Evolutionary conservation across 108 stramenopile species (phyloP).

Genomic region (Nannochloropsis granulata): DNA sequence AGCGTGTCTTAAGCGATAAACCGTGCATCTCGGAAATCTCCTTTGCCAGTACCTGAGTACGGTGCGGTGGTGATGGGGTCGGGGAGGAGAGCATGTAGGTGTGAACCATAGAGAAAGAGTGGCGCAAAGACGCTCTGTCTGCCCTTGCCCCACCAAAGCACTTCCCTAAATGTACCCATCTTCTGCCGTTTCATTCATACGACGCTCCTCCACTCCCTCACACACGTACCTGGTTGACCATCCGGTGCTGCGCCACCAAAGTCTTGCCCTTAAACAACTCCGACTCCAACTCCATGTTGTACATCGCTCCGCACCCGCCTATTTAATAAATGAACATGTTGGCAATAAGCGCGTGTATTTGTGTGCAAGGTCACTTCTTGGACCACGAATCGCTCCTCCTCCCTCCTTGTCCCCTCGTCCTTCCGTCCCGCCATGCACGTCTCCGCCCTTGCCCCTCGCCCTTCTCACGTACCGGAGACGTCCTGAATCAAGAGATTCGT

Average conservation of each 20-base stretch:
- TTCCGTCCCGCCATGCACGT: background rate
- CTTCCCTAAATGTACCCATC: too few species aligned
- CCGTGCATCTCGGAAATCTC: slow-evolving; percentile 39
- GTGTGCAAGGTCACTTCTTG: background rate
- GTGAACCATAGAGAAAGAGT: too few species aligned
- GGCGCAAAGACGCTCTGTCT: too few species aligned
- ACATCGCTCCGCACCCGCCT: slow-evolving; percentile 36
- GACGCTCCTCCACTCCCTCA: background rate
- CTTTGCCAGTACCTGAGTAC: slow-evolving; percentile 1
- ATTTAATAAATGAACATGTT: background rate
- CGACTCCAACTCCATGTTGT: slow-evolving; percentile 31
- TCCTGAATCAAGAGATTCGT: background rate
- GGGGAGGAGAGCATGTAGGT: too few species aligned
- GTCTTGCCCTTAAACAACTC: slow-evolving; percentile 27
- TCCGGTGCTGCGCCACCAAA: slow-evolving; percentile 28
- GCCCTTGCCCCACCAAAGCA: too few species aligned
- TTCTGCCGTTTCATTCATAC: too few species aligned
- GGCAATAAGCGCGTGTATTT: background rate
- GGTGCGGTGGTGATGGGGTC: background rate
- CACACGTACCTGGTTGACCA: slow-evolving; percentile 19
- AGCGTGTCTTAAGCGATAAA: slow-evolving; percentile 16
- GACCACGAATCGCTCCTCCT: too few species aligned
- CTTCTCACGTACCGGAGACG: background rate
- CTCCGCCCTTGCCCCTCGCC: background rate
- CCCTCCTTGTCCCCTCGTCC: too few species aligned